These are phyloP conservation scores for Pyricularia grisea DNA, from an alignment of 2,329 filamentous ascomycete species.

Conservation along the genomic window DNA sequence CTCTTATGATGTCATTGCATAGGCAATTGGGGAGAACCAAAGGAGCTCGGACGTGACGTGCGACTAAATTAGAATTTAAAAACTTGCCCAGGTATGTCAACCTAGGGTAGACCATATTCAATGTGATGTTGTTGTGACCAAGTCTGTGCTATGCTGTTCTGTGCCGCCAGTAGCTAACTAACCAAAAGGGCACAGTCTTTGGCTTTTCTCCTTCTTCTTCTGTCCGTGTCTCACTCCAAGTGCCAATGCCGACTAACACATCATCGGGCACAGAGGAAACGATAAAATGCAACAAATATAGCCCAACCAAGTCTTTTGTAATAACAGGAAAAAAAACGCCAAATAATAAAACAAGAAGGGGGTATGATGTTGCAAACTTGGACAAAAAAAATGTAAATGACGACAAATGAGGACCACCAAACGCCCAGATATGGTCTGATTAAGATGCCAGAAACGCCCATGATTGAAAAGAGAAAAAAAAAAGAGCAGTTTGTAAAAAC, in stretches of 20 bases:
- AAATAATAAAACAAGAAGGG: neutral
- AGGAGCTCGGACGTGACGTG: neutral
- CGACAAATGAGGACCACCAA: neutral
- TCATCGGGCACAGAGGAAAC: neutral
- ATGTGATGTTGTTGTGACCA: constrained; percentile 12
- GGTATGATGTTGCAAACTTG: constrained; percentile 1
- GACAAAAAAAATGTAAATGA: neutral
- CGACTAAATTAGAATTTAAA: neutral
- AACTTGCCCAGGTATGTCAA: neutral
- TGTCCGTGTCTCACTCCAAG: neutral
- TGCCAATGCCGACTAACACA: neutral
- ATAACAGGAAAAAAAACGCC: neutral
- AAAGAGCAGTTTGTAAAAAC: neutral
- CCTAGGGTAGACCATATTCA: neutral
- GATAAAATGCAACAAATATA: neutral
- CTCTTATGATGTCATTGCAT: neutral
- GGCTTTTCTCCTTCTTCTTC: neutral
- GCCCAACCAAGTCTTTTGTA: neutral
- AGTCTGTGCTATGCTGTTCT: neutral
- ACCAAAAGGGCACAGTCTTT: neutral
- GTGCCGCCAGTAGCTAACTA: neutral
- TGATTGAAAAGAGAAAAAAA: neutral
- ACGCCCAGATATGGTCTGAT: neutral
- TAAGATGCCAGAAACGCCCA: neutral
- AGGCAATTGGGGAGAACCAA: constrained; percentile 15